These are phyloP conservation scores for Herpetospermum pedunculosum DNA, from an alignment of 306 rosid species.

Conservation along the genomic window DNA sequence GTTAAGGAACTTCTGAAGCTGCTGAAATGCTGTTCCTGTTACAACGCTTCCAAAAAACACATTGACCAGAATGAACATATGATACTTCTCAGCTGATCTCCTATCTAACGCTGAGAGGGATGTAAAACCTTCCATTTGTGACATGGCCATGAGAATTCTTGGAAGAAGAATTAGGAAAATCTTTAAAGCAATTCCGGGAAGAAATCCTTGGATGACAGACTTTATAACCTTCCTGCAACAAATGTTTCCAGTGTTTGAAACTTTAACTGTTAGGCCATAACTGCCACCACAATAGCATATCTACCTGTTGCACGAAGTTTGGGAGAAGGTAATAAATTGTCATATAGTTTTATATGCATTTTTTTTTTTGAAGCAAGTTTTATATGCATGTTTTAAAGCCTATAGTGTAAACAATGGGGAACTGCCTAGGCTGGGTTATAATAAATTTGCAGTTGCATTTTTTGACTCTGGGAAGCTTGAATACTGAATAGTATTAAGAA, in stretches of 20 bases:
- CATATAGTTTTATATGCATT: neutral
- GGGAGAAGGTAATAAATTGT: slow-evolving; percentile 4
- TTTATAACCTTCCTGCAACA: slow-evolving; percentile 44
- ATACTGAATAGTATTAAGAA: slow-evolving; percentile 3
- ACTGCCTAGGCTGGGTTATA: slow-evolving; percentile 1
- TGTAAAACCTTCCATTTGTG: slow-evolving; percentile 60
- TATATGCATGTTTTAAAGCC: slow-evolving; percentile 4
- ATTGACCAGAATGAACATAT: slow-evolving; percentile 60
- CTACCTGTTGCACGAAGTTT: slow-evolving; percentile 10
- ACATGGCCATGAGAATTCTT: slow-evolving; percentile 61
- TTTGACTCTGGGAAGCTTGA: neutral
- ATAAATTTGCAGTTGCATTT: slow-evolving; percentile 3
- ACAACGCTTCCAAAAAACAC: slow-evolving; percentile 84
- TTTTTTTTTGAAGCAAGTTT: too few species aligned
- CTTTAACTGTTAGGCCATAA: slow-evolving; percentile 3
- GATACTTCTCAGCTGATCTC: slow-evolving; percentile 76
- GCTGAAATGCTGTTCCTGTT: slow-evolving; percentile 88
- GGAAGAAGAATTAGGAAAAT: slow-evolving; percentile 71
- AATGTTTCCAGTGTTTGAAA: slow-evolving; percentile 18
- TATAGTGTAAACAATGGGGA: slow-evolving; percentile 6
- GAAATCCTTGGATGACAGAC: slow-evolving; percentile 78
- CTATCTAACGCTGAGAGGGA: slow-evolving; percentile 64
- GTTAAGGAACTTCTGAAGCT: slow-evolving; percentile 38
- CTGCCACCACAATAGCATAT: slow-evolving; percentile 1
- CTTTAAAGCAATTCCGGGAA: slow-evolving; percentile 84